A percentile compares a stretch with the other conserved stretches of the same genome.
Evolutionary conservation across 768 basidiomycete genomes (phyloP).

Genomic region (Kwoniella bestiolae): DNA sequence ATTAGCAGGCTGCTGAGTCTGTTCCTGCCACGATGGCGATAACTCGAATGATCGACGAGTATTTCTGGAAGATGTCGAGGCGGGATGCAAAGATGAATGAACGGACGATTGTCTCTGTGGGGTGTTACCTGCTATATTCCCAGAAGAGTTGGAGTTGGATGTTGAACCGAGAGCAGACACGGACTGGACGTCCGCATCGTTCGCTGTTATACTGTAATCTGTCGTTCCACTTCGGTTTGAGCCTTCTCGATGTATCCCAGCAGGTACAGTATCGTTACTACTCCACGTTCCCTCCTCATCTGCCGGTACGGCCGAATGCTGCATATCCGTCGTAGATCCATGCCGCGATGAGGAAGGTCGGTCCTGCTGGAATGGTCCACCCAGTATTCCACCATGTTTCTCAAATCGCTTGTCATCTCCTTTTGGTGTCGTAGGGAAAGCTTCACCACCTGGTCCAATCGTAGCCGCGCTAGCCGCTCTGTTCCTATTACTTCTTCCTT

Average conservation of each 20-base stretch:
- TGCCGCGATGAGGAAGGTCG: background rate
- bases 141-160: background rate
- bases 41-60: constrained; percentile 28
- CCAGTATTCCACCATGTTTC: constrained; percentile 16
- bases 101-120: constrained; percentile 27
- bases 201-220: constrained; percentile 14
- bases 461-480: constrained; percentile 23
- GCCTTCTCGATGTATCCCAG: constrained; percentile 1
- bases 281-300: constrained; percentile 26
- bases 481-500: constrained; percentile 12
- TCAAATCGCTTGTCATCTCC: constrained; percentile 13
- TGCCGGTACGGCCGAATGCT: background rate
- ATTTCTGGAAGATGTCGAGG: constrained; percentile 11
- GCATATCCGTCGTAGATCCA: background rate
- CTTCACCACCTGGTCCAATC: constrained; percentile 13
- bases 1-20: constrained; percentile 44
- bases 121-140: background rate
- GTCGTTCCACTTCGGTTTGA: constrained; percentile 8
- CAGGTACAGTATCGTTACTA: constrained; percentile 20
- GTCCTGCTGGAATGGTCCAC: background rate
- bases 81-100: constrained; percentile 30
- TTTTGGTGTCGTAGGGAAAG: constrained; percentile 9
- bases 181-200: constrained; percentile 9
- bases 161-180: constrained; percentile 5
- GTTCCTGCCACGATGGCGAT: constrained; percentile 45